These are phyloP conservation scores for Calocybe gangraenosa DNA, from an alignment of 768 basidiomycete species.

Conservation along the genomic window DNA sequence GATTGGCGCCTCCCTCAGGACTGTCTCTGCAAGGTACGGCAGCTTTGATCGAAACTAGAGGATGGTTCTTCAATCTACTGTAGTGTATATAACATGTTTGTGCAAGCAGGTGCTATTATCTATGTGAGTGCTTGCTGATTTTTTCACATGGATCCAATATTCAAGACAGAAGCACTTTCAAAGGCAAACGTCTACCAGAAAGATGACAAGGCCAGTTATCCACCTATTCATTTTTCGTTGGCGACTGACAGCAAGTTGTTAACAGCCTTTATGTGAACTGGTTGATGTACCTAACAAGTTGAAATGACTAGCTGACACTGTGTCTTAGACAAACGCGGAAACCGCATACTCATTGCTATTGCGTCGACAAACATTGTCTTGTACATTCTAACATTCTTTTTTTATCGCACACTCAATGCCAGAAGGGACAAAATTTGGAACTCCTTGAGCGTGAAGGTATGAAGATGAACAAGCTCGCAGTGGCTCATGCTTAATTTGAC, in stretches of 20 bases:
- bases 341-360: slow-evolving; percentile 51
- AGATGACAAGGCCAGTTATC: slow-evolving; percentile 3
- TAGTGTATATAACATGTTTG: slow-evolving; percentile 59
- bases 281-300: neutral
- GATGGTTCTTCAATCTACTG: neutral
- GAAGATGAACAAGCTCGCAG: no score
- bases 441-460: no score
- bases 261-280: slow-evolving; percentile 30
- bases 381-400: slow-evolving; percentile 48
- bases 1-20: no score
- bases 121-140: slow-evolving; percentile 28
- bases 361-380: slow-evolving; percentile 44
- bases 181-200: slow-evolving; percentile 50
- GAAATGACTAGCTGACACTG: neutral
- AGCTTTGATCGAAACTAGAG: neutral
- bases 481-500: neutral
- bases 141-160: neutral
- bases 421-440: neutral
- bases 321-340: slow-evolving; percentile 52
- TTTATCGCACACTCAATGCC: slow-evolving; percentile 50
- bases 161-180: slow-evolving; percentile 1
- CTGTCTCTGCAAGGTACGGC: slow-evolving; percentile 34
- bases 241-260: neutral
- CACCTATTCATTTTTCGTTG: neutral
- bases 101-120: slow-evolving; percentile 52